Evolutionary conservation across 805 yeast species (phyloP).

Genomic region (Ogataea ganodermae): DNA sequence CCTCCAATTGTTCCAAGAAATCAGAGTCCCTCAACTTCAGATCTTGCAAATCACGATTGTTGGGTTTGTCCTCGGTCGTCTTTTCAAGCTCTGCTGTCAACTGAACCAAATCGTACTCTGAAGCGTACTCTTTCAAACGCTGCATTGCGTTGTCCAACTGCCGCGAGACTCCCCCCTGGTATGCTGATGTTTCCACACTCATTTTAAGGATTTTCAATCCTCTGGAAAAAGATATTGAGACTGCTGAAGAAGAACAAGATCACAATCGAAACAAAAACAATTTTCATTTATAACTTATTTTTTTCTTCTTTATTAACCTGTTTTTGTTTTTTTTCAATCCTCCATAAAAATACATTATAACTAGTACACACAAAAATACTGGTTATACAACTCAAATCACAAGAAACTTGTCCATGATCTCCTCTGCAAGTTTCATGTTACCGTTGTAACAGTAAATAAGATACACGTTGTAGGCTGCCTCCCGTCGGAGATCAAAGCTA

Average conservation of each 20-base stretch:
- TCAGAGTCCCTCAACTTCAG: slow-evolving; percentile 20
- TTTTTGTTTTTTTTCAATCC: no score
- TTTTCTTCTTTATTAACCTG: no score
- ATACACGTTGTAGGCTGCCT: slow-evolving; percentile 84
- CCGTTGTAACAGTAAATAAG: slow-evolving; percentile 77
- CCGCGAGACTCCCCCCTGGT: not conserved
- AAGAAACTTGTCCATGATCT: slow-evolving; percentile 65
- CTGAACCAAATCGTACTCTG: slow-evolving; percentile 15
- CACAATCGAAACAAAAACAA: no score
- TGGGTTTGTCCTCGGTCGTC: not conserved
- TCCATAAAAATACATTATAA: no score
- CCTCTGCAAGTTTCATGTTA: slow-evolving; percentile 63
- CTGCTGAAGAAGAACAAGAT: no score
- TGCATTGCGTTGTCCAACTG: not conserved
- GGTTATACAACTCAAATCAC: slow-evolving; percentile 28
- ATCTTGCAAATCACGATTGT: not conserved
- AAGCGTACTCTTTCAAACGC: slow-evolving; percentile 10
- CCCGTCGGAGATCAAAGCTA: slow-evolving; percentile 56
- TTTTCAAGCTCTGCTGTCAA: slow-evolving; percentile 15
- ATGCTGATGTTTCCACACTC: not conserved
- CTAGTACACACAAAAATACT: no score
- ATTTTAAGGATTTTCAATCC: not conserved
- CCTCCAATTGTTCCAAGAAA: slow-evolving; percentile 29
- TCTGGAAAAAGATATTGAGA: no score
- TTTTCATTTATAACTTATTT: no score